A percentile compares a stretch with the other conserved stretches of the same genome.
Evolutionary conservation across 139 green algal species (phyloP).

Genomic region (Haematococcus lacustris): DNA sequence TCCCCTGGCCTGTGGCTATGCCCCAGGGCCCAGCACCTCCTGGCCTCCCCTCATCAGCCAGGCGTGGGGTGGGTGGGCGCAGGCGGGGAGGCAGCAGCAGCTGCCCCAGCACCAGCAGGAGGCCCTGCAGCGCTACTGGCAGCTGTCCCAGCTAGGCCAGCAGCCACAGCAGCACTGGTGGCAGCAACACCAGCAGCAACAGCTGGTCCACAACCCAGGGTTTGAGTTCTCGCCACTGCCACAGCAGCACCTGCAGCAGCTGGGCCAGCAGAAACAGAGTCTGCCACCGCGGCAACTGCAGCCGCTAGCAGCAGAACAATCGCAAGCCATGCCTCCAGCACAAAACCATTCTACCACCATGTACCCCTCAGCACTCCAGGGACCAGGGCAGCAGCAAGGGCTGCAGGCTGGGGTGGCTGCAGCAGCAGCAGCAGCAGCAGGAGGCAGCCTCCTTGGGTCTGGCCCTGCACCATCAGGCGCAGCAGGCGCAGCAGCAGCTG

Average conservation of each 20-base stretch:
- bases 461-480: constrained; percentile 5
- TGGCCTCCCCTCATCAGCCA: too few species aligned
- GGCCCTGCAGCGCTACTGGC: not conserved
- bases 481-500: constrained; percentile 10
- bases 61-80: not conserved
- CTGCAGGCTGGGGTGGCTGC: not conserved
- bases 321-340: not conserved
- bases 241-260: not conserved
- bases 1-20: too few species aligned
- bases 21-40: too few species aligned
- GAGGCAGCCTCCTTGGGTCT: not conserved
- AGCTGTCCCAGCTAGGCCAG: too few species aligned
- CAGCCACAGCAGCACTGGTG: too few species aligned
- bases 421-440: not conserved
- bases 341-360: too few species aligned
- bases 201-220: not conserved
- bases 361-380: too few species aligned
- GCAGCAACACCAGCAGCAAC: not conserved
- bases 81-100: not conserved
- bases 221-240: too few species aligned
- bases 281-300: constrained; percentile 2
- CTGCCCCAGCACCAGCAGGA: constrained; percentile 7
- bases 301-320: constrained; percentile 1
- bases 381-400: not conserved
- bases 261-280: not conserved